These are phyloP conservation scores for Posidonia australis DNA, from an alignment of 106 monocot species.

Conservation along the genomic window DNA sequence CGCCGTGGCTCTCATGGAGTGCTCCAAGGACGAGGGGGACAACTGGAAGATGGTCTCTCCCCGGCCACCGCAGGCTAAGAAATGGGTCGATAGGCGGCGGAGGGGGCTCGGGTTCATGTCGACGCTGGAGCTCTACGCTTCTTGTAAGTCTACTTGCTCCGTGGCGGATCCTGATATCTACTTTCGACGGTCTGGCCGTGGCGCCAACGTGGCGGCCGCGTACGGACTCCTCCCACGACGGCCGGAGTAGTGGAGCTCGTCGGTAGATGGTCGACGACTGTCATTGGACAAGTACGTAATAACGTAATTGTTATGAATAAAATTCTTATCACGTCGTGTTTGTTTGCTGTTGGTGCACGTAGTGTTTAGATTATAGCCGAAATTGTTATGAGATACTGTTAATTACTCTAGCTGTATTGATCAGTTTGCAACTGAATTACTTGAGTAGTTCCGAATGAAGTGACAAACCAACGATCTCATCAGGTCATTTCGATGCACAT, in stretches of 20 bases:
- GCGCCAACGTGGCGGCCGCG: not conserved
- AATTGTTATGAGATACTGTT: too few species aligned
- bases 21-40: constrained; percentile 20
- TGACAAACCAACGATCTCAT: too few species aligned
- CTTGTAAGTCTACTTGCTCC: constrained; percentile 34
- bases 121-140: constrained; percentile 14
- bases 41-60: not conserved
- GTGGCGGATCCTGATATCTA: constrained; percentile 22
- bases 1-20: constrained; percentile 28
- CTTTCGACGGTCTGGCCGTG: not conserved
- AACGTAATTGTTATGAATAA: too few species aligned
- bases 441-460: too few species aligned
- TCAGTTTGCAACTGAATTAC: too few species aligned
- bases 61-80: not conserved
- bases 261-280: too few species aligned
- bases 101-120: constrained; percentile 5
- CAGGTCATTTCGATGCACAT: too few species aligned
- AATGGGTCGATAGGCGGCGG: constrained; percentile 8
- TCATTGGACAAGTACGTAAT: too few species aligned
- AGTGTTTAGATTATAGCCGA: too few species aligned
- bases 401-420: too few species aligned
- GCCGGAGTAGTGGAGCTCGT: not conserved
- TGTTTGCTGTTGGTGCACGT: too few species aligned
- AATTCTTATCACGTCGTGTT: too few species aligned
- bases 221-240: not conserved